Evolutionary conservation across 2,329 filamentous ascomycete genomes (phyloP).

Genomic region (Aureobasidium sp.): DNA sequence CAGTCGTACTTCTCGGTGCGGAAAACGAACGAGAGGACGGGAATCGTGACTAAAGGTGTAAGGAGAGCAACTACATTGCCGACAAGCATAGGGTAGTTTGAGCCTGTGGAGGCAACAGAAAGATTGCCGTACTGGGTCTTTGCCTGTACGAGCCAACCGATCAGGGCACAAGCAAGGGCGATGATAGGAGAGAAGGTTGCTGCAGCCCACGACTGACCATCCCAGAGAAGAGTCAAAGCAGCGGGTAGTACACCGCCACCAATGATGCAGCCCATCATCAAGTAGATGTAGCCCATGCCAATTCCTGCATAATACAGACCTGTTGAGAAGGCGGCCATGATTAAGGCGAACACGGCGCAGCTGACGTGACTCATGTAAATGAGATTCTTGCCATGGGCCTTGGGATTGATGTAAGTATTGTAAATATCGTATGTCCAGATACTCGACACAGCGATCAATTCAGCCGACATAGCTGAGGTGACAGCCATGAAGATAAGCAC

Average conservation of each 20-base stretch:
- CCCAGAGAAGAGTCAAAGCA: slow-evolving; percentile 73
- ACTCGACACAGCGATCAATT: slow-evolving; percentile 79
- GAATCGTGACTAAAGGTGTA: slow-evolving; percentile 67
- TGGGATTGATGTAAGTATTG: slow-evolving; percentile 75
- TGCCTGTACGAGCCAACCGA: slow-evolving; percentile 72
- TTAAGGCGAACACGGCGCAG: slow-evolving; percentile 66
- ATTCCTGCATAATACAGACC: slow-evolving; percentile 58
- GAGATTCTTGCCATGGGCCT: slow-evolving; percentile 65
- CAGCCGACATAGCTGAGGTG: slow-evolving; percentile 73
- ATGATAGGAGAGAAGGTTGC: slow-evolving; percentile 63
- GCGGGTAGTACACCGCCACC: slow-evolving; percentile 70
- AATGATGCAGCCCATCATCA: slow-evolving; percentile 90
- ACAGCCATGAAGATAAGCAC: slow-evolving; percentile 87
- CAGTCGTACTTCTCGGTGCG: slow-evolving; percentile 78
- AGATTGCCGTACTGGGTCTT: slow-evolving; percentile 61
- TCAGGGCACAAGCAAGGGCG: slow-evolving; percentile 61
- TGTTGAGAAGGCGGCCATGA: slow-evolving; percentile 72
- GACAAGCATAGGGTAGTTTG: slow-evolving; percentile 79
- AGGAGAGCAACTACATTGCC: slow-evolving; percentile 80
- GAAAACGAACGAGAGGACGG: slow-evolving; percentile 64
- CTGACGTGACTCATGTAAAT: slow-evolving; percentile 73
- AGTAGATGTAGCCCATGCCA: slow-evolving; percentile 80
- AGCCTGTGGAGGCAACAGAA: slow-evolving; percentile 66
- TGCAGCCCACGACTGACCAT: slow-evolving; percentile 68
- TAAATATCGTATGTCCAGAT: slow-evolving; percentile 85